These are phyloP conservation scores for Euphorbia lathyris DNA, from an alignment of 345 rosid species.

Conservation along the genomic window DNA sequence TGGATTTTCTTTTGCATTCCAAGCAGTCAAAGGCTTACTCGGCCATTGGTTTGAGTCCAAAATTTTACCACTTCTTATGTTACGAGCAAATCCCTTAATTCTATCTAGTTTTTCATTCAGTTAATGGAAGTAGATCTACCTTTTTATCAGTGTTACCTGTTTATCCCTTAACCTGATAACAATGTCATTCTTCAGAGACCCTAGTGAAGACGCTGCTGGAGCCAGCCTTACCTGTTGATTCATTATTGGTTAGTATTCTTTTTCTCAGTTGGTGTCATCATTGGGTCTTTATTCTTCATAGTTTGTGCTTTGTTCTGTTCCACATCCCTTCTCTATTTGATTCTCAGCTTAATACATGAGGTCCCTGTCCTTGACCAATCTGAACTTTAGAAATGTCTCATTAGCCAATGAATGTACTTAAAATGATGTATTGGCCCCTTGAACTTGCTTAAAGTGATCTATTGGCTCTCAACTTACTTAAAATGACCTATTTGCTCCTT, in stretches of 20 bases:
- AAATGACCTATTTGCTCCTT: too few species aligned
- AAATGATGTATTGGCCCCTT: too few species aligned
- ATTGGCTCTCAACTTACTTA: too few species aligned
- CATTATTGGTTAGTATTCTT: conserved; percentile 43
- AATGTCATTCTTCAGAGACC: conserved; percentile 38
- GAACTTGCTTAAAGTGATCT: too few species aligned
- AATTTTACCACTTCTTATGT: background rate
- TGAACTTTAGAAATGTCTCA: too few species aligned
- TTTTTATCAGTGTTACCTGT: background rate
- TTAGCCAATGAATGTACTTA: too few species aligned
- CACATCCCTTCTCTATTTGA: too few species aligned
- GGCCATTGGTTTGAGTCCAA: background rate
- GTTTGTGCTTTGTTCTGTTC: background rate
- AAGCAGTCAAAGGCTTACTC: too few species aligned
- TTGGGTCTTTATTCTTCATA: background rate
- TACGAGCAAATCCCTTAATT: background rate
- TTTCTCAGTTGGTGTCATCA: background rate
- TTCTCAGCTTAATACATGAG: too few species aligned
- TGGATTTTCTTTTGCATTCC: too few species aligned
- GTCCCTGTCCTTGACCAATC: too few species aligned
- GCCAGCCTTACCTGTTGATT: conserved; percentile 38
- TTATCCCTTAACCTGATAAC: conserved; percentile 6
- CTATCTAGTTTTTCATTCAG: background rate
- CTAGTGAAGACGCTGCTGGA: conserved; percentile 48
- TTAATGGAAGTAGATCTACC: background rate